These are phyloP conservation scores for Maudiozyma humilis DNA, from an alignment of 1,139 yeast genomes.

Conservation along the genomic window DNA sequence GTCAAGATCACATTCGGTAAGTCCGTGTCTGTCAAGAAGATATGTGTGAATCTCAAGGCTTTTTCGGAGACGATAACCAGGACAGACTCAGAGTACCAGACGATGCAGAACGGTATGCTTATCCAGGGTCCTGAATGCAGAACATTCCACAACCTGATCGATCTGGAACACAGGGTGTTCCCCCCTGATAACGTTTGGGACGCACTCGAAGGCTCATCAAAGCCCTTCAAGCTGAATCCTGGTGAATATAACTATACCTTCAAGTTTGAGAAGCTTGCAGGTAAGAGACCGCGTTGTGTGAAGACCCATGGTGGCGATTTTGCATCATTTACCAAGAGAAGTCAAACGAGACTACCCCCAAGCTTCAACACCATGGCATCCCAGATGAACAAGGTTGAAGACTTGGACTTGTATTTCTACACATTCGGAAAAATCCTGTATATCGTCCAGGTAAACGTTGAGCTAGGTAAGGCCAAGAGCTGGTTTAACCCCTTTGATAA, in stretches of 20 bases:
- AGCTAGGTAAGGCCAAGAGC: constrained; percentile 21
- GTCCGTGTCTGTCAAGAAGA: constrained; percentile 21
- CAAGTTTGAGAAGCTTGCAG: constrained; percentile 20
- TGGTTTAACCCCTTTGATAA: constrained; percentile 26
- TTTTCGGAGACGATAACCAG: constrained; percentile 25
- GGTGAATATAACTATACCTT: constrained; percentile 25
- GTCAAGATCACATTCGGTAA: constrained; percentile 18
- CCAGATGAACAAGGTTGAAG: constrained; percentile 20
- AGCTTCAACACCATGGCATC: constrained; percentile 25
- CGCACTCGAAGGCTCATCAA: constrained; percentile 23
- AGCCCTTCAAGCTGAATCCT: constrained; percentile 25
- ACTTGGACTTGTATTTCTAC: constrained; percentile 22
- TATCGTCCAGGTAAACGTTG: constrained; percentile 23
- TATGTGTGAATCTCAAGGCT: constrained; percentile 23
- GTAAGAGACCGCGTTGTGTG: constrained; percentile 22
- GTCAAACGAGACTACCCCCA: constrained; percentile 24
- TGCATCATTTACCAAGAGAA: constrained; percentile 18
- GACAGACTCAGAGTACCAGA: constrained; percentile 17
- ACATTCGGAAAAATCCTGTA: constrained; percentile 26
- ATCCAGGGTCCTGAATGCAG: constrained; percentile 22
- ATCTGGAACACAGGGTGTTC: constrained; percentile 20
- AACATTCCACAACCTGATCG: constrained; percentile 21
- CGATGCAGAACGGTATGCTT: constrained; percentile 20
- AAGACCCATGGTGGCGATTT: constrained; percentile 18
- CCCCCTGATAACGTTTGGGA: constrained; percentile 30